phyloP scores from a whole-genome alignment of 345 rosid genomes.

The Cardamine resedifolia region DNA sequence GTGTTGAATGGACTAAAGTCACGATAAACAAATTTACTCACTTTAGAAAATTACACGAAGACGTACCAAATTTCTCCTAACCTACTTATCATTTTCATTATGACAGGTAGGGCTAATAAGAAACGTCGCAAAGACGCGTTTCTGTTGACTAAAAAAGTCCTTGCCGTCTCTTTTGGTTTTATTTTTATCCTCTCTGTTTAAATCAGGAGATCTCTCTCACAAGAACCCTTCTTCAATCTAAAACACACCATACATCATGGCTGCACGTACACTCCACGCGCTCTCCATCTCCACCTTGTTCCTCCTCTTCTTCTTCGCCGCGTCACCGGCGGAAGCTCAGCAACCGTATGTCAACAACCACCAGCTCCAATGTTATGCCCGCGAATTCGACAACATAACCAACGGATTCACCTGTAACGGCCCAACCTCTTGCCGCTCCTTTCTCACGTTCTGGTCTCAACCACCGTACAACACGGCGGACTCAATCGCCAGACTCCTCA shows the following conservation, averaged over 20 bases:
- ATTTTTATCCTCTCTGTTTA: constrained; percentile 15
- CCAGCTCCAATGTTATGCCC: constrained; percentile 48
- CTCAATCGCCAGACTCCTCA: constrained; percentile 46
- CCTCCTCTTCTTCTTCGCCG: constrained; percentile 13
- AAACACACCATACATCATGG: constrained; percentile 6
- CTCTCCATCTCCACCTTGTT: neutral
- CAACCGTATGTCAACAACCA: constrained; percentile 63
- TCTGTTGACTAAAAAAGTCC: constrained; percentile 15
- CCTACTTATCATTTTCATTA: neutral
- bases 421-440: constrained; percentile 55
- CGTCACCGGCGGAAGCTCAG: constrained; percentile 41
- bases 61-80: neutral
- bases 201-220: neutral
- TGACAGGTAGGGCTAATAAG: neutral
- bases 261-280: constrained; percentile 21
- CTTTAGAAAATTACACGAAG: neutral
- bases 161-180: constrained; percentile 23
- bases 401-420: constrained; percentile 58
- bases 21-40: neutral
- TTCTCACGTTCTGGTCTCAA: constrained; percentile 70
- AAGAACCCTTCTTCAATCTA: neutral
- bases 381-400: constrained; percentile 41
- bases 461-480: constrained; percentile 46
- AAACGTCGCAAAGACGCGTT: constrained; percentile 27
- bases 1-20: neutral